Base-by-base conservation (phyloP, 1,284 basidiomycete species). In the Sparassis latifolia region DNA sequence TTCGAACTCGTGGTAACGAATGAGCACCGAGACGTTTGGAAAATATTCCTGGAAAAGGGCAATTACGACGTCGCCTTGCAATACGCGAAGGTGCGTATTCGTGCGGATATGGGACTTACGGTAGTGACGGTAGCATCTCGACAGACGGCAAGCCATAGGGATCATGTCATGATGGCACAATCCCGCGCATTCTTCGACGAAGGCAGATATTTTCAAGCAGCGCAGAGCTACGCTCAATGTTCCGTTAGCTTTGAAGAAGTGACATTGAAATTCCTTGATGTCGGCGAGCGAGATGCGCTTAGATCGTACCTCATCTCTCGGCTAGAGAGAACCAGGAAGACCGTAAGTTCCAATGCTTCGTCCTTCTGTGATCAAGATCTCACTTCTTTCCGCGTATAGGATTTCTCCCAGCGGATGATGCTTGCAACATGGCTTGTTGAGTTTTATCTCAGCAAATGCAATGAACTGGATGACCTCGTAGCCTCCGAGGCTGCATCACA, bases 351-450 rank as follows among this genome's bases (percentile, higher is more conserved):
- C 6, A 0, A 1, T 47, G 12, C 3, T 1, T 5, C 27, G 7
- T n/a, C 12, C n/a, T 38, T 28, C 7, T 40, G 33, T 37, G 32
- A 5, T 5, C 33, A 44, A 32, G 7, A 46, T 12, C 33, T 29
- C 20, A 9, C 20, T 7, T 5, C 9, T 2, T 10, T 10, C 31
- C 38, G 42, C 44, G 28, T 50, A 20, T 55, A 95, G 92, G 92
- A 97, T 59, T 60, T 91, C 44, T 93, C 92, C 0, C 94, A 97
- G 66, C 80, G 97, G 33, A 94, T 96, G 86, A 96, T 99, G 88
- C 75, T 99, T 5, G 94, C 97, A 1, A 98, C 95, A 0, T 99
- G 97, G 97, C 84, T 99, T 5, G 86, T 97, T 32, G 97, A 99
- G 68, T 94, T 99, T 58, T 98, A 95, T 65, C 80, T 99, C 28